Evolutionary conservation across 257 asterid species (phyloP).

Genomic region (Marsdenia floribunda): DNA sequence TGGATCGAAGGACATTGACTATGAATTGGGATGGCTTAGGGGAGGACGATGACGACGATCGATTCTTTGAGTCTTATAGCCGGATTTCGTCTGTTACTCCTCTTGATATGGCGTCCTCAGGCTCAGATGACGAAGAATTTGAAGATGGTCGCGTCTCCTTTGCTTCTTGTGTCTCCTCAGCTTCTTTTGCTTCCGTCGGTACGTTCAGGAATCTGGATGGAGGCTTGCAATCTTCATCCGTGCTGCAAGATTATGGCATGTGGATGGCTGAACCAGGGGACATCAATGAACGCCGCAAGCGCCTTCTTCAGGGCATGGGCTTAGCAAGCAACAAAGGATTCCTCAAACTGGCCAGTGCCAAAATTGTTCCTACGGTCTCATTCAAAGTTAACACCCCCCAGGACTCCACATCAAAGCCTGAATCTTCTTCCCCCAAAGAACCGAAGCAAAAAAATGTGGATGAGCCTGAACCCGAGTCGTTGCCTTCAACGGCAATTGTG

Average conservation of each 20-base stretch:
- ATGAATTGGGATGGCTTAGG: constrained; percentile 83
- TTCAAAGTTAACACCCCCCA: constrained; percentile 14
- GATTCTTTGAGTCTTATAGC: constrained; percentile 57
- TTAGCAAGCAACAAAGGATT: constrained; percentile 66
- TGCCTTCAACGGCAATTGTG: constrained; percentile 25
- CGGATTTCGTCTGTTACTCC: constrained; percentile 59
- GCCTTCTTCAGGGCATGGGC: constrained; percentile 89
- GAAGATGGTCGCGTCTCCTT: constrained; percentile 83
- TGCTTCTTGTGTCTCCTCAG: constrained; percentile 42
- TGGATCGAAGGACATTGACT: constrained; percentile 72
- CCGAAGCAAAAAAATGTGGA: constrained; percentile 9
- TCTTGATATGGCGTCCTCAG: constrained; percentile 44
- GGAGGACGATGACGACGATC: constrained; percentile 69
- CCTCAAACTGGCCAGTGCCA: constrained; percentile 45
- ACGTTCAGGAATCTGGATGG: constrained; percentile 20
- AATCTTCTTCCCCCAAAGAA: constrained; percentile 19
- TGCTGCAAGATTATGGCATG: constrained; percentile 54
- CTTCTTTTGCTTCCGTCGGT: constrained; percentile 31
- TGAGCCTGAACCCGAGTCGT: neutral
- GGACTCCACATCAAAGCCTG: constrained; percentile 16
- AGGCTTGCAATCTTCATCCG: constrained; percentile 17
- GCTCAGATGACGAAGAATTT: constrained; percentile 51
- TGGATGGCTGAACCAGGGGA: constrained; percentile 96
- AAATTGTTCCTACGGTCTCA: constrained; percentile 34
- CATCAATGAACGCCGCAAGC: constrained; percentile 67